Evolutionary conservation across 2,329 filamentous ascomycete species (phyloP), one percentile per base, ranked within the genome.

Genomic region (Fusarium transvaalense): DNA sequence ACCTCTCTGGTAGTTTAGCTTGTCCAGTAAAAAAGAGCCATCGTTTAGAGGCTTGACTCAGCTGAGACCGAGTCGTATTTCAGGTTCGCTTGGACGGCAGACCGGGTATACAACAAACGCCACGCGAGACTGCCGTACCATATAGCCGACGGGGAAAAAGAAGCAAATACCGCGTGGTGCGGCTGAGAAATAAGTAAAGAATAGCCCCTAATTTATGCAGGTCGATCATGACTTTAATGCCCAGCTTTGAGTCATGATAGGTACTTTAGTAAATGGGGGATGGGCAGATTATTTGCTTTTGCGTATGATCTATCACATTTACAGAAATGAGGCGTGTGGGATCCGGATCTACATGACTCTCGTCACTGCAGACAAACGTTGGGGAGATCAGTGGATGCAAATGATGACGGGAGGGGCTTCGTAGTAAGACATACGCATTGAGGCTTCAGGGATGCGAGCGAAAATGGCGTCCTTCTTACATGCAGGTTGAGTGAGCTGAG

Each of bases 301-400:
- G 19, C 6, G 0, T 12, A 8, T 50, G 47, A 50, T 38, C 2
- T 38, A 50, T 50, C 47, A 38, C n/a, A 50, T 38, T 14, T 5
- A 7, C 12, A 14, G 25, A 50, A 50, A 27, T 27, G 32, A 50
- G 13, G 32, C 31, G 34, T 23, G 25, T 27, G 12, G 25, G 42
- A 15, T 37, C 23, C 13, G 10, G 31, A 29, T 55, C 41, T 19
- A 34, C 42, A 55, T 37, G 51, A 45, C 41, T 55, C 51, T 47
- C 35, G 19, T 35, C 6, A 17, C 41, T 55, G 25, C 51, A 27
- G 25, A 13, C 27, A 19, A 45, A 23, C 13, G 17, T 45, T 27
- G 47, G 34, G 47, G 34, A 38, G 32, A 50, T 50, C 47, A 38
- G 47, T 50, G 17, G 47, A 38, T 50, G 23, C 10, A 37, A 12